Evolutionary conservation across 2,329 filamentous ascomycete species (phyloP).

Genomic region (Botrytis cinerea): DNA sequence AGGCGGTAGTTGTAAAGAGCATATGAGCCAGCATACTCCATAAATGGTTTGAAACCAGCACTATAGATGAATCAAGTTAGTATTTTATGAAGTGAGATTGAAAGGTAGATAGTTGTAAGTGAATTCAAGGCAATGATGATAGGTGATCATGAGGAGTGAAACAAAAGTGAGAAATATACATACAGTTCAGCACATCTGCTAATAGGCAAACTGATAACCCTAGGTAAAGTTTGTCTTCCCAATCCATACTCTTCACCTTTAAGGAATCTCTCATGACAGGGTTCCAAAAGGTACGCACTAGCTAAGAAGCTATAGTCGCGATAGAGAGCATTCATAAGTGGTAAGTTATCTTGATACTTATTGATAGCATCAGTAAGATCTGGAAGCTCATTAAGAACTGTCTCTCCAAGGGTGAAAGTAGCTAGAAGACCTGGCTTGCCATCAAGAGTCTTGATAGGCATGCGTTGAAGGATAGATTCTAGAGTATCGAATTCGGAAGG

Average conservation of each 20-base stretch:
- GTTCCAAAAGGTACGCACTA: slow-evolving; percentile 87
- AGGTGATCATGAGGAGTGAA: neutral
- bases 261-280: slow-evolving; percentile 75
- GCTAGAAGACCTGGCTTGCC: slow-evolving; percentile 79
- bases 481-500: slow-evolving; percentile 73
- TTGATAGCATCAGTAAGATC: slow-evolving; percentile 75
- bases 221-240: slow-evolving; percentile 71
- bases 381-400: slow-evolving; percentile 72
- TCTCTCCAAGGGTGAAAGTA: slow-evolving; percentile 69
- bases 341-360: slow-evolving; percentile 70
- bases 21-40: slow-evolving; percentile 77
- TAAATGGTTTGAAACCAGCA: slow-evolving; percentile 83
- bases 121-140: neutral
- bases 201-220: slow-evolving; percentile 76
- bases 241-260: slow-evolving; percentile 77
- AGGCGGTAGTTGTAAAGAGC: slow-evolving; percentile 69
- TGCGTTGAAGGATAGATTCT: slow-evolving; percentile 70
- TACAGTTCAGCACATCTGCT: slow-evolving; percentile 83
- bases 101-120: slow-evolving; percentile 11
- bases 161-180: slow-evolving; percentile 46
- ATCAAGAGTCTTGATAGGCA: slow-evolving; percentile 75
- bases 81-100: neutral
- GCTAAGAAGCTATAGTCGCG: slow-evolving; percentile 90
- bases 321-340: slow-evolving; percentile 82
- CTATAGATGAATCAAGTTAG: slow-evolving; percentile 37